Evolutionary conservation across 768 basidiomycete genomes (phyloP).

Genomic region (Suillus weaverae): DNA sequence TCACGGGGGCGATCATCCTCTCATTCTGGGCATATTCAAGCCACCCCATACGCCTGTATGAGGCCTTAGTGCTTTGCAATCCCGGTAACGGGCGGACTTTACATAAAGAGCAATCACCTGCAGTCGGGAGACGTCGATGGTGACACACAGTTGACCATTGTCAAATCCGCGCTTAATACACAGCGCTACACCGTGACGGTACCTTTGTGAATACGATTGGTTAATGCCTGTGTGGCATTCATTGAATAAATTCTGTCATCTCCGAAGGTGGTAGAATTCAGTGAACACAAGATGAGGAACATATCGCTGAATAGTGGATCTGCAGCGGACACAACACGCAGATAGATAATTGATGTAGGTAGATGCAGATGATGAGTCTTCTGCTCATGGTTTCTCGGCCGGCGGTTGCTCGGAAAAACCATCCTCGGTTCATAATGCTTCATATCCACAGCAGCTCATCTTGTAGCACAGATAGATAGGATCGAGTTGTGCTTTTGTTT

Average conservation of each 20-base stretch:
- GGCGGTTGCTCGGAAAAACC: background rate
- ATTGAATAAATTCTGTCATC: background rate
- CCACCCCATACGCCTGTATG: background rate
- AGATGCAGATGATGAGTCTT: background rate
- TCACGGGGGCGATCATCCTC: too few species aligned
- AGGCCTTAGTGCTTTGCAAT: background rate
- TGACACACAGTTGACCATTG: background rate
- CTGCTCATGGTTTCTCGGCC: background rate
- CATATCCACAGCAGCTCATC: too few species aligned
- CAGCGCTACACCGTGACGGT: background rate
- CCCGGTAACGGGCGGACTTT: background rate
- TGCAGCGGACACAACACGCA: background rate
- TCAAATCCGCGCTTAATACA: background rate
- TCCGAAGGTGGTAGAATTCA: background rate
- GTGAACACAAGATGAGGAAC: background rate
- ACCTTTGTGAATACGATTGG: background rate
- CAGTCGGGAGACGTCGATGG: background rate
- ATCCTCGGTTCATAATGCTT: background rate
- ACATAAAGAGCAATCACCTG: background rate
- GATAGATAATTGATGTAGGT: background rate
- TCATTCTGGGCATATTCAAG: too few species aligned
- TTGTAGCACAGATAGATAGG: too few species aligned
- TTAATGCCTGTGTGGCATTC: background rate
- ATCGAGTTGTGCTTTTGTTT: background rate
- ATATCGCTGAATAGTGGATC: background rate